Evolutionary conservation across 2,329 filamentous ascomycete genomes (phyloP), one percentile per base, ranked within the genome.

Genomic region (Aspergillus cejpii): DNA sequence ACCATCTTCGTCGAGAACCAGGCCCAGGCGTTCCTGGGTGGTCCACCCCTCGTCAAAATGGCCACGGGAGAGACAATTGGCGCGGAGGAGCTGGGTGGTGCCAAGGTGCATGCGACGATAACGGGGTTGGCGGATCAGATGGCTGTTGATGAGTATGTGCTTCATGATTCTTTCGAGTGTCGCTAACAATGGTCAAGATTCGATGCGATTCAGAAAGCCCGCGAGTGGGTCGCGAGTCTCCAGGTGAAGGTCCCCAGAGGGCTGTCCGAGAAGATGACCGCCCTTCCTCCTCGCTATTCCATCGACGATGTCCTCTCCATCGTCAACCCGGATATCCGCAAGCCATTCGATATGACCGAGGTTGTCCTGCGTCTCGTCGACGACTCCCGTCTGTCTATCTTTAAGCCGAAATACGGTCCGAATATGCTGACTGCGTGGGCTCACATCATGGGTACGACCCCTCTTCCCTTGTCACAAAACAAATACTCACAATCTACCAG

Each of bases 31-130:
- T 74, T 72, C 39, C 58, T 73, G 1, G 71, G 63, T 5, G 70
- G 71, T 0, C 71, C 71, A 0, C 71, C 71, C 0, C 57, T 73
- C 6, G 70, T 73, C 1, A 71, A 72, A 46, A 72, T 73, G 70
- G 70, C 71, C 0, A 74, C 70, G 0, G 70, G 71, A 2, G 70
- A 74, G 40, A 49, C 66, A 0, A 63, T 70, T 15, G 66, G 56
- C 1, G 67, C 71, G 0, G 71, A 73, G 44, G 60, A 59, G 33
- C 56, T 74, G 1, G 70, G 71, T 4, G 70, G 71, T 11, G 70
- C 69, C 2, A 57, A 62, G 14, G 62, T 71, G 11, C 70, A 73
- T 48, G 65, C 61, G 1, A 65, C 57, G 1, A 46, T 64, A 0
- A 73, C 70, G 3, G 71, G 71, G 0, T 56, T 74, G 1, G 67